Evolutionary conservation across 2,329 filamentous ascomycete genomes (phyloP), one percentile per base, ranked within the genome.

Genomic region (Didymella arachidicola): DNA sequence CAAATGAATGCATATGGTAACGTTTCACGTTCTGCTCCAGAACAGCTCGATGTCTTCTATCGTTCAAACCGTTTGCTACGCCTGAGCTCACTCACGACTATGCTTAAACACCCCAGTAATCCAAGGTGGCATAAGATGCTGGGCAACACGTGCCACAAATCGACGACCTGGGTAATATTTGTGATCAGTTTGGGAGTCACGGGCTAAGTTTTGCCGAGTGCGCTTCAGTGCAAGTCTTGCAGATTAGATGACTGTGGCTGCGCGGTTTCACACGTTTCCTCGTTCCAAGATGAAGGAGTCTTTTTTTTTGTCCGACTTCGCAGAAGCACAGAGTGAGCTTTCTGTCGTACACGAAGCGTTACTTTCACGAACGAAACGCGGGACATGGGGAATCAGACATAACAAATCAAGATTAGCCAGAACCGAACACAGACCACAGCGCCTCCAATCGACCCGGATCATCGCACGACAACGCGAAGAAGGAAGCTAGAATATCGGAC

Each of bases 391-490:
- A 30, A 32, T 3, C 14, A 30, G n/a, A n/a, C 16, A 18, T 14
- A 4, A 30, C 29, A 5, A 29, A 5, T 10, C 3, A 29, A 29
- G 27, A 29, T 4, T 10, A 5, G 27, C 27, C 27, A 29, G 7
- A 8, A 34, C 8, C 29, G 10, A 43, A 36, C 36, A 18, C 4
- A 19, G 10, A 32, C 3, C 18, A 42, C 38, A 38, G 18, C 18
- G 11, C 14, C 3, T 14, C 12, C n/a, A n/a, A 2, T 36, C 18
- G 6, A 30, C 19, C 34, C 18, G 44, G 29, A 16, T 19, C 34
- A 2, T 54, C 36, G 52, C 41, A 30, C 47, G 36, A 57, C 27
- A 5, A 47, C 7, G 18, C 47, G 29, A 29, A 42, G n/a, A 42
- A 42, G n/a, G 42, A n/a, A 16, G 5, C 41, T 25, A 43, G 41